phyloP scores from a whole-genome alignment of 345 rosid genomes.

The Salix suchowensis region DNA sequence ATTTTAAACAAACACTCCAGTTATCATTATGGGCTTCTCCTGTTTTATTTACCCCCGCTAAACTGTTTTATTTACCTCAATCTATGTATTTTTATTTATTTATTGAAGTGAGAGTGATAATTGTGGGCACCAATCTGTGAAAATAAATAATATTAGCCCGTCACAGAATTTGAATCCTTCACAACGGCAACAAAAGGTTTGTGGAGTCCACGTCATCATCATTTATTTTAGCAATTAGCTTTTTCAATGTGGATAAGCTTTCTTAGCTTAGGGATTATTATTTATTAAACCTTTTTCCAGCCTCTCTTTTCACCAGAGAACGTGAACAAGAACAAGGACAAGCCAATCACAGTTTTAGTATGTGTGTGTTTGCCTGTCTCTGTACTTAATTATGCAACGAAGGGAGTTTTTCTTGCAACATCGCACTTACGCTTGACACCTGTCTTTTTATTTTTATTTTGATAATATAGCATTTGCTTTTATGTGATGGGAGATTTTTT shows the following conservation, averaged over 20 bases:
- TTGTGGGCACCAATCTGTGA: not conserved
- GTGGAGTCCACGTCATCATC: constrained; percentile 31
- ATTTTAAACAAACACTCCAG: too few species aligned
- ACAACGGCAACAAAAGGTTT: not conserved
- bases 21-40: too few species aligned
- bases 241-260: constrained; percentile 39
- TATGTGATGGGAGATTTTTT: not conserved
- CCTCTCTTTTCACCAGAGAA: constrained; percentile 7
- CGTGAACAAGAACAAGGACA: constrained; percentile 18
- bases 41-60: not conserved
- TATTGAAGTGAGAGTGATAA: not conserved
- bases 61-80: not conserved
- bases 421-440: constrained; percentile 51
- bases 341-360: constrained; percentile 46
- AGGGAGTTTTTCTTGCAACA: constrained; percentile 24
- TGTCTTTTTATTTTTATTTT: constrained; percentile 21
- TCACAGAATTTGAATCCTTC: not conserved
- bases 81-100: not conserved
- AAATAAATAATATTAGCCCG: not conserved
- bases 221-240: constrained; percentile 6
- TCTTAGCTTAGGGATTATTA: constrained; percentile 1
- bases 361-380: constrained; percentile 51
- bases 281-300: constrained; percentile 4
- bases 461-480: constrained; percentile 11
- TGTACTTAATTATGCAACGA: constrained; percentile 26